Conservation (phyloP, 139 green algal species). For the Volvox africanus region DNA sequence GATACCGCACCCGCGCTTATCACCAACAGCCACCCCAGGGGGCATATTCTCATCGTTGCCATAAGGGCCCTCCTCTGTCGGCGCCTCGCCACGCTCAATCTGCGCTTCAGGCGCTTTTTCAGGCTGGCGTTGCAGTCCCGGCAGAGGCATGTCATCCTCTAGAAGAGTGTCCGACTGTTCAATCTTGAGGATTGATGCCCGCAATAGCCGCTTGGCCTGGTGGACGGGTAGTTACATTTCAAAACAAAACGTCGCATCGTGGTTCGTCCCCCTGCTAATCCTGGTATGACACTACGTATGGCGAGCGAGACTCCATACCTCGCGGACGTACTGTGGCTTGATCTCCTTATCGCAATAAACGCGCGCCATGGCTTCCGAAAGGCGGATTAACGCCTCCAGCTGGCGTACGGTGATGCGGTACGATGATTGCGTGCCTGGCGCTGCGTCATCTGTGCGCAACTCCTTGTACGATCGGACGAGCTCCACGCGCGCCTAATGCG, state of each 20-base stretch:
- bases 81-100: slow-evolving; percentile 36
- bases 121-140: slow-evolving; percentile 47
- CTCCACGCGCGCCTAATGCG: slow-evolving; percentile 67
- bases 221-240: not conserved
- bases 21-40: not conserved
- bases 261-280: not conserved
- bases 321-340: slow-evolving; percentile 63
- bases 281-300: not conserved
- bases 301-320: slow-evolving; percentile 50
- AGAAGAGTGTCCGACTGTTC: slow-evolving; percentile 85
- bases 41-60: slow-evolving; percentile 47
- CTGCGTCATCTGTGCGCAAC: slow-evolving; percentile 88
- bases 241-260: not conserved
- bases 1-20: slow-evolving; percentile 18
- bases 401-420: slow-evolving; percentile 97
- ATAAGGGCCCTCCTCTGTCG: not conserved
- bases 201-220: slow-evolving; percentile 86
- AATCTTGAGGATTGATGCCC: slow-evolving; percentile 92
- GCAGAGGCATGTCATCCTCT: slow-evolving; percentile 62
- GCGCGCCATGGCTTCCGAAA: slow-evolving; percentile 66
- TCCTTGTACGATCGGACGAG: slow-evolving; percentile 91
- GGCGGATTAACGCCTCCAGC: slow-evolving; percentile 95
- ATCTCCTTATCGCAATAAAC: slow-evolving; percentile 65
- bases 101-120: slow-evolving; percentile 46
- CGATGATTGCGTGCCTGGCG: slow-evolving; percentile 81